Base-by-base conservation (phyloP, 1,284 basidiomycete genomes). In the Microbotryum scabiosae region DNA sequence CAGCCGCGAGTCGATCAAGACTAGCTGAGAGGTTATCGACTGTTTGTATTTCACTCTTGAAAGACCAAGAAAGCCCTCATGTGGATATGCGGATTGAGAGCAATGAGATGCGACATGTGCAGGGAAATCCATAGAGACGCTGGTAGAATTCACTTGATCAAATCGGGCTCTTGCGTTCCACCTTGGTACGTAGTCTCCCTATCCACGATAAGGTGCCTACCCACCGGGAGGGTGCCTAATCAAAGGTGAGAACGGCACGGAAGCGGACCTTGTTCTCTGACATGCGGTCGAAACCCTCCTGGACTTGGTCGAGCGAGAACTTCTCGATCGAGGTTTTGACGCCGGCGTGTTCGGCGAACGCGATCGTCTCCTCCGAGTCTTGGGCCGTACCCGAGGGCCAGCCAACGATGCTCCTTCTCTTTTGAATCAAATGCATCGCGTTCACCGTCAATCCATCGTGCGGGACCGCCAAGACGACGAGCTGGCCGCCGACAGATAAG, bases 271-370 rank as follows among this genome's bases (percentile, higher is more conserved):
- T 73, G 62, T 70, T 70, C 8, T 68, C 64, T 54, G 72, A 64
- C 71, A 75, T 74, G 54, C 64, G 62, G 50, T 75, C 69, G 61
- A 72, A 75, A 0, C 76, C 76, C 56, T 77, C 72, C 32, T 75
- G 65, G 32, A 74, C 72, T 43, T 77, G 66, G 21, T 73, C 72
- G 10, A 78, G 70, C 30, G 70, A 65, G 70, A 72, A 78, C 25
- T 68, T 73, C 62, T 78, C 72, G 52, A 75, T 69, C 62, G 72
- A 71, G 59, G 71, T 70, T 46, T 75, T 70, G 64, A 78, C 70
- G 46, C 67, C 73, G 49, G 69, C 62, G 12, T 66, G 59, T 54
- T 68, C 58, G 10, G 73, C 70, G 41, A 76, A 77, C 47, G 58
- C 57, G 62, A 75, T 61, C 12, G 73, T 72, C 43, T 77, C 74